phyloP scores from a whole-genome alignment of 306 rosid species.

The Rubus idaeus region DNA sequence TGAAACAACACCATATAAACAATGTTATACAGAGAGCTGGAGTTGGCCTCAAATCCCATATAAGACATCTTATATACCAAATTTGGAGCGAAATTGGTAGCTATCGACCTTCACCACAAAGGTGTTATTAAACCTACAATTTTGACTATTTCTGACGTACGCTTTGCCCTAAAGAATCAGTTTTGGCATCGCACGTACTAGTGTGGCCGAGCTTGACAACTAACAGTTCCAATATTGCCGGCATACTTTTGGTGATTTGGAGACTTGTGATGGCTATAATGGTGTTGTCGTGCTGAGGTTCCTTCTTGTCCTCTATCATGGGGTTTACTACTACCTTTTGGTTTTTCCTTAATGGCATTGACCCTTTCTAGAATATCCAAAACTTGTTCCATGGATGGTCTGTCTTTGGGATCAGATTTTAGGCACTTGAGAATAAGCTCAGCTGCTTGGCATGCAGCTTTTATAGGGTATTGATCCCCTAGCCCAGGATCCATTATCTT shows the following conservation, averaged over 20 bases:
- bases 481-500: conserved; percentile 53
- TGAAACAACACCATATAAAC: too few relatives aligned
- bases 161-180: background rate
- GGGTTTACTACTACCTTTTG: conserved; percentile 31
- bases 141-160: background rate
- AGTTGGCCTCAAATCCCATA: too few relatives aligned
- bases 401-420: conserved; percentile 46
- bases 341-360: conserved; percentile 22
- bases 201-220: background rate
- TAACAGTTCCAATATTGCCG: background rate
- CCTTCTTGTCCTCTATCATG: background rate
- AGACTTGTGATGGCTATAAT: background rate
- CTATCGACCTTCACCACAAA: background rate
- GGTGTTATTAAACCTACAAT: background rate
- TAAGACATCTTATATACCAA: too few relatives aligned
- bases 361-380: conserved; percentile 37
- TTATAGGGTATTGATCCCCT: conserved; percentile 27
- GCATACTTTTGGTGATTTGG: conserved; percentile 7
- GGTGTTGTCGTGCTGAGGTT: background rate
- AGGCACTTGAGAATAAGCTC: conserved; percentile 53
- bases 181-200: background rate
- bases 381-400: conserved; percentile 74
- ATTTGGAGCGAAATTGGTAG: too few relatives aligned
- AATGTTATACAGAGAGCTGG: too few relatives aligned
- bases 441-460: conserved; percentile 47